Evolutionary conservation across 139 green algal species (phyloP), one percentile per base, ranked within the genome.

Genomic region (Coccomyxa sp.): DNA sequence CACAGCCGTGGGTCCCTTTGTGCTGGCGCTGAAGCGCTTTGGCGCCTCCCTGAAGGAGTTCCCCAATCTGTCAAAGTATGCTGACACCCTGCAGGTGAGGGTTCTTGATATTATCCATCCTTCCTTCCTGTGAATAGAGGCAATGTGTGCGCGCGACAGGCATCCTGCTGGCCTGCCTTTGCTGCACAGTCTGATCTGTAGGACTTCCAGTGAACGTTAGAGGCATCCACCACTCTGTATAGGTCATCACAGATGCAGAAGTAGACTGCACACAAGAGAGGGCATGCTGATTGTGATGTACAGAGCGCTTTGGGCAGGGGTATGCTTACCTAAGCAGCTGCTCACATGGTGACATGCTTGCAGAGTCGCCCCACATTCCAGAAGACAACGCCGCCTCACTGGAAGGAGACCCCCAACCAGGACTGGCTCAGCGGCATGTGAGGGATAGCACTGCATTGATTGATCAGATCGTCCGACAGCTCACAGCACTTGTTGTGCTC

Each of bases 31-130:
- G 72, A 33, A 76, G 68, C 74, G 79, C 55, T 76, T 55, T 50
- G 73, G 55, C 39, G 39, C 39, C 0, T 69, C 40, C 0, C 71
- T 83, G 36, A 44, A 80, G 22, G 39, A 70, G 36, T 76, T 80
- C 40, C 79, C 79, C 0, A 83, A 83, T 8, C 36, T 83, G 72
- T 64, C 68, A 54, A 73, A 73, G 36, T 83, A 83, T 27, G 40
- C 39, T n/a, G 72, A 79, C 1, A 82, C 40, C 6, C 31, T 82
- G 3, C 70, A 77, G 69, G 78, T 78, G n/a, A 2, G 33, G 58
- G 69, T 74, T 50, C 1, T 40, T 50, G 9, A 50, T 10, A 2
- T 50, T 10, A 2, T 74, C 0, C 0, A 33, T 31, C 9, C 22
- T 1, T 50, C 10, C 14, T 31, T 27, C 69, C 33, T 44, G 69